These are phyloP conservation scores for Eimeria sp. DNA, from an alignment of 169 alveolate species.

Conservation along the genomic window DNA sequence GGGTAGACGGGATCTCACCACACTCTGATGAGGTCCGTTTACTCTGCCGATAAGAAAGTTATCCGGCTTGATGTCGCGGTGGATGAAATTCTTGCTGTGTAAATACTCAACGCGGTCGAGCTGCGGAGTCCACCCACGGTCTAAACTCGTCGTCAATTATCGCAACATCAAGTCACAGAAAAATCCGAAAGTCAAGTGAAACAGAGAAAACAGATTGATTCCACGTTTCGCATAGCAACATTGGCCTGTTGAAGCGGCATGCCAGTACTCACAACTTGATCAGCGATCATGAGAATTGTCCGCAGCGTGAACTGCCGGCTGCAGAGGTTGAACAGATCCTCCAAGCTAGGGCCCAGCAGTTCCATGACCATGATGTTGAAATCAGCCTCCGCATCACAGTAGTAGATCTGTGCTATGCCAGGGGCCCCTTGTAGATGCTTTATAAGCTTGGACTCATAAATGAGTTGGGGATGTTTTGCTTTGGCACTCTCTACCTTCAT, in stretches of 20 bases:
- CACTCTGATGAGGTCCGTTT: conserved; percentile 73
- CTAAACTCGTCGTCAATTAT: not conserved
- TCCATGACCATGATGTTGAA: conserved; percentile 92
- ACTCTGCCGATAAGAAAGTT: conserved; percentile 93
- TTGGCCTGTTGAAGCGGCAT: not conserved
- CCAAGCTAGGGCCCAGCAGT: conserved; percentile 91
- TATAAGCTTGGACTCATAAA: conserved; percentile 86
- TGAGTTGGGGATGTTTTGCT: conserved; percentile 90
- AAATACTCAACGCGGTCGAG: conserved; percentile 95
- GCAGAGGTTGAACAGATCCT: conserved; percentile 93
- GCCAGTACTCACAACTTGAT: conserved; percentile 94
- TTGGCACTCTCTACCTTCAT: conserved; percentile 85
- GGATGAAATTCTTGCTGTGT: conserved; percentile 96
- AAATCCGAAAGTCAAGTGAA: not conserved
- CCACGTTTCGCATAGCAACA: not conserved
- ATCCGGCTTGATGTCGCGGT: conserved; percentile 96
- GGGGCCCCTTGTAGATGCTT: conserved; percentile 85
- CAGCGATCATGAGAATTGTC: conserved; percentile 97
- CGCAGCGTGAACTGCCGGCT: conserved; percentile 96
- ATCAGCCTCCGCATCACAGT: conserved; percentile 86
- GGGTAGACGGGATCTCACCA: not conserved
- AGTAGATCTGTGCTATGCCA: conserved; percentile 83
- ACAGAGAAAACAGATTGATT: not conserved
- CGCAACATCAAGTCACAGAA: not conserved
- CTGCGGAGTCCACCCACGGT: conserved; percentile 81